Evolutionary conservation across 495 filamentous ascomycete genomes (phyloP).

Genomic region (Letharia lupina): DNA sequence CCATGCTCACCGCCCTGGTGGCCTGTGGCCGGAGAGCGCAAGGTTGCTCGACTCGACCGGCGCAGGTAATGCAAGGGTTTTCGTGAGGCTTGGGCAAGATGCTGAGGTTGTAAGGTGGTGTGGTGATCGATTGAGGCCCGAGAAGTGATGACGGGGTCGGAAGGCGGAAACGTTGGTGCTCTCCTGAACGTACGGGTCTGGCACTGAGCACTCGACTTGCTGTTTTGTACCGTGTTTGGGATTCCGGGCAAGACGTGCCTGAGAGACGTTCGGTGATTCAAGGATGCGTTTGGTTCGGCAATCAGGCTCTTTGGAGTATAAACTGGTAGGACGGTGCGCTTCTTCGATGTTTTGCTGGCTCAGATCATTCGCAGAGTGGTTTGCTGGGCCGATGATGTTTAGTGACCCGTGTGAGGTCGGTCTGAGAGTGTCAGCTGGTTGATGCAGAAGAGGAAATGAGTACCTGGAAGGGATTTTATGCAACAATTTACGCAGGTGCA

Average conservation of each 20-base stretch:
- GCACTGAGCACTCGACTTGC: neutral
- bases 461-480: neutral
- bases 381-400: neutral
- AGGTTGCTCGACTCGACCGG: neutral
- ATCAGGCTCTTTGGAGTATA: neutral
- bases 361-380: neutral
- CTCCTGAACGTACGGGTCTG: neutral
- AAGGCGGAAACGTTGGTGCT: neutral
- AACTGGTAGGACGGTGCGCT: neutral
- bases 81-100: neutral
- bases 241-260: neutral
- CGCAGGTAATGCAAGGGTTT: neutral
- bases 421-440: slow-evolving; percentile 1
- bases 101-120: neutral
- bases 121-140: neutral
- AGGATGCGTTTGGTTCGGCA: neutral
- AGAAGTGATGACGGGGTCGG: neutral
- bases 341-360: neutral
- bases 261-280: neutral
- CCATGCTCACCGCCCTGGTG: slow-evolving; percentile 51
- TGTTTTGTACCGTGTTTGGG: neutral
- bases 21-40: neutral
- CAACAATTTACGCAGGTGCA: neutral
- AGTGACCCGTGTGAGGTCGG: neutral
- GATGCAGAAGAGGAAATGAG: neutral